A percentile compares a stretch with the other conserved stretches of the same genome.
Evolutionary conservation across 768 basidiomycete species (phyloP).

Genomic region (Boletus patriciae): DNA sequence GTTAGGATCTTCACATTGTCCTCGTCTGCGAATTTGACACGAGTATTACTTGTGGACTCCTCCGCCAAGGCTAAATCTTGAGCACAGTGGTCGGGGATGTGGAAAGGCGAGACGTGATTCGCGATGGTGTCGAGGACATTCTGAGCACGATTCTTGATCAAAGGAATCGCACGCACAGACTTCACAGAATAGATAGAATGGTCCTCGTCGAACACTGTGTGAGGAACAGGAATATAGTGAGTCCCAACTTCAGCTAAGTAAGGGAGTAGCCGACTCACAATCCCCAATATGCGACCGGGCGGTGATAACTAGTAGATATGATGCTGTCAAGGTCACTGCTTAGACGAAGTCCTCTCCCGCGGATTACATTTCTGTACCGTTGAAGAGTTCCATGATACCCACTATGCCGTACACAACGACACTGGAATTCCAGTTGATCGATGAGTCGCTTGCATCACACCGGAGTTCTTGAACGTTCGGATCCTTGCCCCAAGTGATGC

Average conservation of each 20-base stretch:
- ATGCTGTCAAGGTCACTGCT: slow-evolving; percentile 45
- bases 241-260: background rate
- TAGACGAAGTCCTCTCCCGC: slow-evolving; percentile 6
- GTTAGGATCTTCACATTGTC: slow-evolving; percentile 48
- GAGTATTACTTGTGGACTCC: slow-evolving; percentile 25
- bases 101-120: slow-evolving; percentile 51
- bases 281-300: slow-evolving; percentile 61
- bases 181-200: slow-evolving; percentile 69
- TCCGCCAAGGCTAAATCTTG: slow-evolving; percentile 22
- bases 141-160: slow-evolving; percentile 63
- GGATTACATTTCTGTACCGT: slow-evolving; percentile 44
- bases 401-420: slow-evolving; percentile 74
- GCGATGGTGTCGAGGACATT: slow-evolving; percentile 52
- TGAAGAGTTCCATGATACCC: slow-evolving; percentile 69
- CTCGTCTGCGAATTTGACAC: slow-evolving; percentile 55
- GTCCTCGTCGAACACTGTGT: slow-evolving; percentile 60
- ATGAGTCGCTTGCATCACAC: slow-evolving; percentile 32
- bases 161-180: slow-evolving; percentile 67
- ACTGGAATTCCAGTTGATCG: slow-evolving; percentile 53
- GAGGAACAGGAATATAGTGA: background rate
- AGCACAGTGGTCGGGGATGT: slow-evolving; percentile 34
- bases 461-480: slow-evolving; percentile 53
- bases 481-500: slow-evolving; percentile 61
- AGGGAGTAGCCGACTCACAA: slow-evolving; percentile 44
- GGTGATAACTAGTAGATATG: slow-evolving; percentile 74